Evolutionary conservation across 768 basidiomycete genomes (phyloP).

Genomic region (Holtermannia corniformis): DNA sequence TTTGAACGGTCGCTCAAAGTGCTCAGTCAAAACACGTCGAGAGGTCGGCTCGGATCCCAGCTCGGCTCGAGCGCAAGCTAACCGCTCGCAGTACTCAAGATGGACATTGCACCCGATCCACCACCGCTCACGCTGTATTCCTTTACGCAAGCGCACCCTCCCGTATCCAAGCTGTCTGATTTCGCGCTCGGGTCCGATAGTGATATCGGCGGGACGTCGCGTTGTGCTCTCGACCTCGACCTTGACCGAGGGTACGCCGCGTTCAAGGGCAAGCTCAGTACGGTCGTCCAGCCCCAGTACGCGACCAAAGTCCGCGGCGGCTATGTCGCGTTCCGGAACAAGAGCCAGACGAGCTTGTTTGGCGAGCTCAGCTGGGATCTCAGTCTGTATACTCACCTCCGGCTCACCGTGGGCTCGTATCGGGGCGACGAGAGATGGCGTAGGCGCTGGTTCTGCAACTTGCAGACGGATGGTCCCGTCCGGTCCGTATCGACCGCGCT

Average conservation of each 20-base stretch:
- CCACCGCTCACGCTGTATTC: conserved; percentile 28
- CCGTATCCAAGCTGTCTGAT: conserved; percentile 46
- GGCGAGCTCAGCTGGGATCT: conserved; percentile 79
- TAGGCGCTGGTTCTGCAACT: conserved; percentile 83
- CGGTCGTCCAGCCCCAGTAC: conserved; percentile 58
- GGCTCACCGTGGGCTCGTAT: conserved; percentile 60
- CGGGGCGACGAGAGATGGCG: conserved; percentile 66
- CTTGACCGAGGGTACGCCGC: conserved; percentile 46
- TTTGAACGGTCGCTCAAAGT: conserved; percentile 29
- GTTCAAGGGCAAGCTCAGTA: conserved; percentile 62
- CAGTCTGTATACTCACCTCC: conserved; percentile 67
- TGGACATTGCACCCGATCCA: conserved; percentile 19
- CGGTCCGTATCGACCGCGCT: conserved; percentile 18
- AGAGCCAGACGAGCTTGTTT: conserved; percentile 72
- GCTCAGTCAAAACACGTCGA: conserved; percentile 24
- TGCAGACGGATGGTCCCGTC: conserved; percentile 68
- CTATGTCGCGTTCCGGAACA: conserved; percentile 83
- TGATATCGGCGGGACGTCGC: conserved; percentile 64
- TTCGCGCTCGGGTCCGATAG: conserved; percentile 74
- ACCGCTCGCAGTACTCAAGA: conserved; percentile 19
- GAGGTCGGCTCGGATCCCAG: conserved; percentile 14
- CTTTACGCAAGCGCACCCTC: conserved; percentile 12
- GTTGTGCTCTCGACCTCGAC: conserved; percentile 21
- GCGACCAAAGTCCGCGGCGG: conserved; percentile 66
- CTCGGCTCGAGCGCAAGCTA: background rate